These are phyloP conservation scores for Pogostemon cablin DNA, from an alignment of 257 asterid species.

Conservation along the genomic window DNA sequence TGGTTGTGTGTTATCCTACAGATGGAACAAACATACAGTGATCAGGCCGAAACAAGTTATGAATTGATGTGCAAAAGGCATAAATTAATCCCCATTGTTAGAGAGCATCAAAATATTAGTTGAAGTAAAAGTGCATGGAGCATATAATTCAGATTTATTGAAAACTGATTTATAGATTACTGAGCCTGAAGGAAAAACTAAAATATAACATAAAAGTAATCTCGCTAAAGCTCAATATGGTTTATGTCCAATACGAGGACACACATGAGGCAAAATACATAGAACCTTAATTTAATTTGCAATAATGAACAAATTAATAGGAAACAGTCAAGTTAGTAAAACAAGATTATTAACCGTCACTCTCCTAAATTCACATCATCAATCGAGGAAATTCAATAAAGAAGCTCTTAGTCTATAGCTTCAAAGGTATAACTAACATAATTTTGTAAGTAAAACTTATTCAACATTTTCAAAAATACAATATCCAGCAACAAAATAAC, in stretches of 20 bases:
- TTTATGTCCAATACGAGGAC: not conserved
- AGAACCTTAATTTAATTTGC: not conserved
- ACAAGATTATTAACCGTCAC: not conserved
- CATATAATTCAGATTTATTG: not conserved
- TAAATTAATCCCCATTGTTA: not conserved
- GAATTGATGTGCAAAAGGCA: not conserved
- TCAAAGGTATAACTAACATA: not conserved
- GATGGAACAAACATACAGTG: conserved; percentile 22
- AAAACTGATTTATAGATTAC: not conserved
- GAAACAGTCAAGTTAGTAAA: not conserved
- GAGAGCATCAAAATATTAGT: not conserved
- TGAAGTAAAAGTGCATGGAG: conserved; percentile 4
- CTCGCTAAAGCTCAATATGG: conserved; percentile 1
- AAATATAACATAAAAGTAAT: not conserved
- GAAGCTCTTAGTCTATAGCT: not conserved
- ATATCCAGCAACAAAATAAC: not conserved
- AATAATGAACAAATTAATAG: not conserved
- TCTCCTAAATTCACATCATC: not conserved
- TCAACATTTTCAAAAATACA: not conserved
- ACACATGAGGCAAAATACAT: not conserved
- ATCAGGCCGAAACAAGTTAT: conserved; percentile 6
- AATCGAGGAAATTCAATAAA: not conserved
- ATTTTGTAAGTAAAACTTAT: not conserved
- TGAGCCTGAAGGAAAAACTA: not conserved
- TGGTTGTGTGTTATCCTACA: conserved; percentile 44